Base-by-base conservation (phyloP, 768 basidiomycete genomes). In the Suillus lakei region DNA sequence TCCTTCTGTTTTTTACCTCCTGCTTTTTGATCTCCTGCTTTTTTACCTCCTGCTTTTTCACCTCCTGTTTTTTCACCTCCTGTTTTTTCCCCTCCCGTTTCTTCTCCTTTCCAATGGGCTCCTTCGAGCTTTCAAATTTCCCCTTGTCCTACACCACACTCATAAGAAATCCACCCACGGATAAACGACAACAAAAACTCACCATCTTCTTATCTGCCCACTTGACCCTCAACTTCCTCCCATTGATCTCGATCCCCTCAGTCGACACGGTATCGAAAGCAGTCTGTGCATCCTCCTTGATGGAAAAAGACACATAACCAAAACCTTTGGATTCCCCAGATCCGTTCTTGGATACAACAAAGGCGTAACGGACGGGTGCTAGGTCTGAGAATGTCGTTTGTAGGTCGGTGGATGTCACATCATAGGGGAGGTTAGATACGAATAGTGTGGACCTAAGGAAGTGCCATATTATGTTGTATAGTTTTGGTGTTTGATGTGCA, bases 301-400 rank as follows among this genome's bases (percentile, higher is more conserved):
- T 83, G 0, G 95, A 88, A 77, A 97, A 99, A 0, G 94, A 91
- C 67, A 98, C 94, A 74, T 98, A 99, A 66, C 98, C 98, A 26
- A 99, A 96, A 68, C 97, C 97, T 75, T 98, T 98, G 1, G 95
- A 96, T 5, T 86, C 79, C 21, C 88, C 88, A 1, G 87, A 85
- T 39, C 85, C 90, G 9, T 85, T 88, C 62, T 96, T 91, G 15
- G 89, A 87, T 23, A 98, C 98, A 8, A 99, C 90, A 72, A 99
- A 99, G 0, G 96, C 96, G 23, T 91, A 90, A 43, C 95, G 87
- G 18, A 99, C 92, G 34, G 98, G 98, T 1, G 95, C 98, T 68
- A 98, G 87, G 76, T 96, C 95, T 8, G 96, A 98, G 81, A 98
- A 98, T 26, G 96, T 86, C 0, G 96, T 95, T 71, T 93, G 88